Percentiles rank a stretch among this genome's conserved stretches.
phyloP scores from a whole-genome alignment of 2,329 filamentous ascomycete species.

The Sporothrix phasma region DNA sequence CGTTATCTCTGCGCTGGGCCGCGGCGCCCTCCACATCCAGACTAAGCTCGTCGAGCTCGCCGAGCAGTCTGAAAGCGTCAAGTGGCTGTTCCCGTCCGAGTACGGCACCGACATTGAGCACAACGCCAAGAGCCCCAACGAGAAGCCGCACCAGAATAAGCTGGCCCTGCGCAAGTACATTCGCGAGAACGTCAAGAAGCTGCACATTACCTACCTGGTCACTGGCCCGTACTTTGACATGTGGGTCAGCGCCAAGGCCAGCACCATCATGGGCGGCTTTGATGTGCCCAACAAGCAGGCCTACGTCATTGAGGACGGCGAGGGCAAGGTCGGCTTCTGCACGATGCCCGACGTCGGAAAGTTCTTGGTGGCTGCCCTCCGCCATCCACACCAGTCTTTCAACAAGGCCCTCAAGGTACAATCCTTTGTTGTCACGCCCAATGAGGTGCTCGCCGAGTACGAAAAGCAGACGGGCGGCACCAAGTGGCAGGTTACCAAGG shows the following conservation, averaged over 20 bases:
- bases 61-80: slow-evolving; percentile 41
- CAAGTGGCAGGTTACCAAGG: slow-evolving; percentile 46
- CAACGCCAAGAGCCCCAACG: slow-evolving; percentile 42
- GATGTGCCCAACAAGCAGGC: slow-evolving; percentile 48
- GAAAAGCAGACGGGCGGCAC: slow-evolving; percentile 53
- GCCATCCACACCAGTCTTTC: slow-evolving; percentile 42
- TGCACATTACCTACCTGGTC: slow-evolving; percentile 58
- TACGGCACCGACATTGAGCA: slow-evolving; percentile 59
- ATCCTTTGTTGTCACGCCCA: slow-evolving; percentile 58
- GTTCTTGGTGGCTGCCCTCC: slow-evolving; percentile 52
- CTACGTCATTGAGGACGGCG: slow-evolving; percentile 50
- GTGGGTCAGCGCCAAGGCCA: slow-evolving; percentile 39
- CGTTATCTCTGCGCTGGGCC: slow-evolving; percentile 54
- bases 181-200: slow-evolving; percentile 38
- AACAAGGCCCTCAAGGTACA: slow-evolving; percentile 56
- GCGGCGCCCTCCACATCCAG: slow-evolving; percentile 51
- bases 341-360: slow-evolving; percentile 63
- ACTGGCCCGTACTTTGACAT: slow-evolving; percentile 60
- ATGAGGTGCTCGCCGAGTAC: slow-evolving; percentile 54
- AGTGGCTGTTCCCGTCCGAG: slow-evolving; percentile 58
- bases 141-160: slow-evolving; percentile 61
- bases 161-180: slow-evolving; percentile 56
- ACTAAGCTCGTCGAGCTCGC: slow-evolving; percentile 52
- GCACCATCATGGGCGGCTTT: slow-evolving; percentile 43
- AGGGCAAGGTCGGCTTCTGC: slow-evolving; percentile 55